These are phyloP conservation scores for Uncinocarpus reesii DNA, from an alignment of 2,329 filamentous ascomycete genomes.

Conservation along the genomic window DNA sequence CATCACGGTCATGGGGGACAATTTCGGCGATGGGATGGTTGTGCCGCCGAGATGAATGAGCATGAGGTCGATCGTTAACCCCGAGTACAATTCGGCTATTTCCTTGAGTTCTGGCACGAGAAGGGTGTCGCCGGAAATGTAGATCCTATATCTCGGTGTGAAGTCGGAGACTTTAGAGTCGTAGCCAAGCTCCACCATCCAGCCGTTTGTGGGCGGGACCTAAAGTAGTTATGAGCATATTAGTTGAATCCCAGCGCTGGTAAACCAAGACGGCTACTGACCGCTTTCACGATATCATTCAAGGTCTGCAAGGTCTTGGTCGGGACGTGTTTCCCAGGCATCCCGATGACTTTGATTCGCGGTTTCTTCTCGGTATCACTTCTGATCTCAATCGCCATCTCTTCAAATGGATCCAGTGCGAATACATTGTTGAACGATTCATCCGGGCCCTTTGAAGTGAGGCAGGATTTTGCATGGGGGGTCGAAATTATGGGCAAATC, in stretches of 20 bases:
- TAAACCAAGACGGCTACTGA: constrained; percentile 15
- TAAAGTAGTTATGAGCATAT: constrained; percentile 22
- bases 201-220: constrained; percentile 56
- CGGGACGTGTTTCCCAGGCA: constrained; percentile 56
- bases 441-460: constrained; percentile 34
- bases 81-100: constrained; percentile 47
- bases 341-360: constrained; percentile 49
- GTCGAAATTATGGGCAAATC: constrained; percentile 55
- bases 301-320: constrained; percentile 33
- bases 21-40: constrained; percentile 49
- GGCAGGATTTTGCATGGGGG: constrained; percentile 47
- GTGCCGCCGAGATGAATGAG: constrained; percentile 56
- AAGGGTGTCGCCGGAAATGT: constrained; percentile 57
- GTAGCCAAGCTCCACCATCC: constrained; percentile 55
- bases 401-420: constrained; percentile 48
- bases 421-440: constrained; percentile 45
- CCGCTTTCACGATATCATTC: constrained; percentile 42
- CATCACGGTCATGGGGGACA: constrained; percentile 57
- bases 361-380: constrained; percentile 23
- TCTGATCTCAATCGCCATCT: constrained; percentile 38
- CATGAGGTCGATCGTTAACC: constrained; percentile 54
- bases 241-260: not conserved
- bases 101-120: constrained; percentile 52
- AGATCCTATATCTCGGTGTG: constrained; percentile 48
- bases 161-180: constrained; percentile 25